Base-by-base conservation (phyloP, 805 yeast species). In the Monosporozyma aquatica region DNA sequence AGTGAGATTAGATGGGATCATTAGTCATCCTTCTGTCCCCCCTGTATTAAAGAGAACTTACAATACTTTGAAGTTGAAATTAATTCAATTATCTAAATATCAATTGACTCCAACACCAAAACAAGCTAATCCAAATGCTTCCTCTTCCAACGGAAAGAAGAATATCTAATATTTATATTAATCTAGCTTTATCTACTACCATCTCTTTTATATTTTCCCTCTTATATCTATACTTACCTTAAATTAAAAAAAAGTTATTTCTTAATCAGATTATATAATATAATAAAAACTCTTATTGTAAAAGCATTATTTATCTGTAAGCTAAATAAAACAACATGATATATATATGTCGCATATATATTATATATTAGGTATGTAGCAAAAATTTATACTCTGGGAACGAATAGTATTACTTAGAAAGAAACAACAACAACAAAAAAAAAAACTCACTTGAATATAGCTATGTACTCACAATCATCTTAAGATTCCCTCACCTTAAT, bases 1-100 rank as follows among this genome's bases (percentile, higher is more conserved):
- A 62, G 79, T 82, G 38, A 69, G 80, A 51, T 51, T 75, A 39
- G 83, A 81, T 58, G 77, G 80, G 15, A 44, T 78, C 14, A 64
- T 78, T 33, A 58, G 69, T 32, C 73, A 76, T 43, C 74, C 80
- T 34, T 52, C 66, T n/a, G 66, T 77, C 15, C 80, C 82, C 14
- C 72, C 74, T 10, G 50, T 53, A 5, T 64, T 69, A 40, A 77
- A 86, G 42, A 40, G 37, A 27, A 42, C 38, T 24, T 49, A 49
- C 22, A 43, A 49, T 14, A 21, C 36, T 13, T 21, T 40, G 13
- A 49, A 49, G 22, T 20, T 38, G 9, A 41, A 46, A 21, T 36
- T 49, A 37, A 39, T 49, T 37, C 36, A 41, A 38, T 8, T 49
- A 5, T 45, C 51, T 13, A 37, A 38, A 11, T 45, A 36, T 32